Percentiles rank a stretch among this genome's conserved stretches.
Evolutionary conservation across 208 protist species (phyloP).

Genomic region (Leishmania amazonensis): DNA sequence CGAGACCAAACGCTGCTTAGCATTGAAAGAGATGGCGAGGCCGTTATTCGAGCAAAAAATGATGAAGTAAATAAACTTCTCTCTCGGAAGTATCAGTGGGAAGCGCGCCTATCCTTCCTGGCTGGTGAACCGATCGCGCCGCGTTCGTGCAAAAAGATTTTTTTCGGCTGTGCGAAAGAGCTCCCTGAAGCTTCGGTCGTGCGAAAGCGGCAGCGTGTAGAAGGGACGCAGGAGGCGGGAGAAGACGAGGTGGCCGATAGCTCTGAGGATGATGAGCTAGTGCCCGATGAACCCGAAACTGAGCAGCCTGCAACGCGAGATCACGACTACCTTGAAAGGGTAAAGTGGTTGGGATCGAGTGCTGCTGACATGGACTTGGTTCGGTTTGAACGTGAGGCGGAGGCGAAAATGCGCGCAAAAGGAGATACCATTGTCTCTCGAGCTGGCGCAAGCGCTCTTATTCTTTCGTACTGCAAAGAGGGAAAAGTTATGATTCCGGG

Average conservation of each 20-base stretch:
- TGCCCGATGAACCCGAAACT: background rate
- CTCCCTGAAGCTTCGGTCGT: slow-evolving; percentile 53
- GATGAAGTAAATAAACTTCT: slow-evolving; percentile 81
- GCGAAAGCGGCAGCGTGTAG: slow-evolving; percentile 24
- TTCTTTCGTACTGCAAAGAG: slow-evolving; percentile 29
- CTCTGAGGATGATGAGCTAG: slow-evolving; percentile 3
- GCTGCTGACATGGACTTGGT: slow-evolving; percentile 29
- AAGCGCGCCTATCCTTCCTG: slow-evolving; percentile 42
- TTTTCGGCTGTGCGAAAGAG: slow-evolving; percentile 79
- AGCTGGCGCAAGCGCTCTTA: background rate
- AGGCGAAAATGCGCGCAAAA: slow-evolving; percentile 17
- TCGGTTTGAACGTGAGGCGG: slow-evolving; percentile 35
- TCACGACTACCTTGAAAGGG: slow-evolving; percentile 15
- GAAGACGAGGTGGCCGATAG: background rate
- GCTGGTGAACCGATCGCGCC: slow-evolving; percentile 13
- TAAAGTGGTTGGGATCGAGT: slow-evolving; percentile 32
- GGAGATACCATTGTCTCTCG: background rate
- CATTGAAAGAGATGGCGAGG: slow-evolving; percentile 80
- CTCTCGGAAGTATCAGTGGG: slow-evolving; percentile 63
- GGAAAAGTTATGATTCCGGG: slow-evolving; percentile 45
- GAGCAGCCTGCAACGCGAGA: slow-evolving; percentile 8
- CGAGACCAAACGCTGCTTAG: slow-evolving; percentile 52
- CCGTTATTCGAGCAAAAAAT: slow-evolving; percentile 70
- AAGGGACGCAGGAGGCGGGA: background rate
- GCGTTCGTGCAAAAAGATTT: slow-evolving; percentile 41